phyloP scores from a whole-genome alignment of 768 basidiomycete genomes.

The Lactarius tabidus region DNA sequence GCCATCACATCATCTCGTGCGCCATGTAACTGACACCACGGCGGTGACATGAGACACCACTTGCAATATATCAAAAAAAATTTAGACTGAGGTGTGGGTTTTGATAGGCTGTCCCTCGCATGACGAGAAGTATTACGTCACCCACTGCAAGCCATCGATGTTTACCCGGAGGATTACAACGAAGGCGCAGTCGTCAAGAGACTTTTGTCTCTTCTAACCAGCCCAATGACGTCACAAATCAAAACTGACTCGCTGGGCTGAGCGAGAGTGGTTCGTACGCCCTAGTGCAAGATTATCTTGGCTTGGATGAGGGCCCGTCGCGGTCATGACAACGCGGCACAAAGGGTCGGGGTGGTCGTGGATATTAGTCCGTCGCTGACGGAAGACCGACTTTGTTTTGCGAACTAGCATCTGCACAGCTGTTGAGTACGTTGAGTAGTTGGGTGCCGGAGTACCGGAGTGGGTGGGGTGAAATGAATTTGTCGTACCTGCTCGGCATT shows the following conservation, averaged over 20 bases:
- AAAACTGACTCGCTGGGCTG: background rate
- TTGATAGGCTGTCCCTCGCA: background rate
- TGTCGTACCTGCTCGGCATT: background rate
- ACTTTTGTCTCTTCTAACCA: background rate
- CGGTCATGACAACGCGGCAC: background rate
- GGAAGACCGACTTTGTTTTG: background rate
- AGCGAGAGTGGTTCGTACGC: background rate
- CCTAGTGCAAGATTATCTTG: background rate
- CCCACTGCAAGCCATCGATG: background rate
- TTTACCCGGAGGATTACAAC: background rate
- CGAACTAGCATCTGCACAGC: background rate
- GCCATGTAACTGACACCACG: background rate
- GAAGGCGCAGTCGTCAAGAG: background rate
- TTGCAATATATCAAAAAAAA: background rate
- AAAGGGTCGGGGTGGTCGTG: background rate
- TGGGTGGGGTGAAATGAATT: slow-evolving; percentile 2
- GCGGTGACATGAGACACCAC: background rate
- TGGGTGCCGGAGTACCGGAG: too few relatives aligned
- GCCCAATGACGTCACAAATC: background rate
- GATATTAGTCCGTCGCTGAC: background rate
- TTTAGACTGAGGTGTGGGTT: background rate
- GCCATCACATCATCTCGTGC: background rate
- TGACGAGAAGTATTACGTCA: background rate
- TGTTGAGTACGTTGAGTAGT: background rate
- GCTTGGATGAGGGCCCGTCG: background rate